Percentiles rank a stretch among this genome's conserved stretches.
phyloP scores from a whole-genome alignment of 2,329 filamentous ascomycete genomes.

The Penicillium italicum region DNA sequence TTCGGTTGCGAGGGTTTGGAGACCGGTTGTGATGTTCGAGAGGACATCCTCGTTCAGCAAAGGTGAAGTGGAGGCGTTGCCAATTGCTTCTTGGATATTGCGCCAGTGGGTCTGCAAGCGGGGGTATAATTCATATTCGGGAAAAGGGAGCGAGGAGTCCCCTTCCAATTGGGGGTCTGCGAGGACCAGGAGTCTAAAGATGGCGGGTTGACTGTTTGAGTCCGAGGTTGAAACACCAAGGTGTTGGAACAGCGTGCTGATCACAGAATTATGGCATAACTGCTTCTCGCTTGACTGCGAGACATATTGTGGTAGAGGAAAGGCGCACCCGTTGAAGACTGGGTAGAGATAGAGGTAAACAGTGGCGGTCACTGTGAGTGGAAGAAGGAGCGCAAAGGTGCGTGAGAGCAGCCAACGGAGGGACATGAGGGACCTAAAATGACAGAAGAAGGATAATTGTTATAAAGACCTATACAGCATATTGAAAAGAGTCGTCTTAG shows the following conservation, averaged over 20 bases:
- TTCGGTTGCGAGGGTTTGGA: conserved; percentile 51
- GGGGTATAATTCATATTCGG: conserved; percentile 44
- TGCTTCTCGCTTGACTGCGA: neutral
- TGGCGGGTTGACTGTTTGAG: conserved; percentile 48
- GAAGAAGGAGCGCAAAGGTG: conserved; percentile 52
- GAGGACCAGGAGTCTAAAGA: conserved; percentile 81
- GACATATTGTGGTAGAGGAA: conserved; percentile 54
- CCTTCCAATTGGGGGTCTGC: conserved; percentile 94
- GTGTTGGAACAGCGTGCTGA: conserved; percentile 40
- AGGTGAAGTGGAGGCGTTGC: conserved; percentile 11
- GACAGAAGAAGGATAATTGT: conserved; percentile 7
- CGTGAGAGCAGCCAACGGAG: conserved; percentile 46
- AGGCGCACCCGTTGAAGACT: conserved; percentile 72
- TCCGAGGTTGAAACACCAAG: conserved; percentile 17
- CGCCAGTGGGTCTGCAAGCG: conserved; percentile 41
- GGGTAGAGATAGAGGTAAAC: conserved; percentile 87
- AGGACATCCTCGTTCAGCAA: conserved; percentile 20
- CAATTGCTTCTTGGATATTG: conserved; percentile 13
- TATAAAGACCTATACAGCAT: conserved; percentile 21
- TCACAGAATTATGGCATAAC: conserved; percentile 24
- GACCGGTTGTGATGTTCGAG: conserved; percentile 20
- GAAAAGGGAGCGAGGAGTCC: conserved; percentile 70
- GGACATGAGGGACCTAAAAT: conserved; percentile 44
- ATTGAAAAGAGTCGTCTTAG: conserved; percentile 9
- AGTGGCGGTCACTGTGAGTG: conserved; percentile 66